phyloP scores from a whole-genome alignment of 164 flowering plant genomes.

The Sextonia rubra region DNA sequence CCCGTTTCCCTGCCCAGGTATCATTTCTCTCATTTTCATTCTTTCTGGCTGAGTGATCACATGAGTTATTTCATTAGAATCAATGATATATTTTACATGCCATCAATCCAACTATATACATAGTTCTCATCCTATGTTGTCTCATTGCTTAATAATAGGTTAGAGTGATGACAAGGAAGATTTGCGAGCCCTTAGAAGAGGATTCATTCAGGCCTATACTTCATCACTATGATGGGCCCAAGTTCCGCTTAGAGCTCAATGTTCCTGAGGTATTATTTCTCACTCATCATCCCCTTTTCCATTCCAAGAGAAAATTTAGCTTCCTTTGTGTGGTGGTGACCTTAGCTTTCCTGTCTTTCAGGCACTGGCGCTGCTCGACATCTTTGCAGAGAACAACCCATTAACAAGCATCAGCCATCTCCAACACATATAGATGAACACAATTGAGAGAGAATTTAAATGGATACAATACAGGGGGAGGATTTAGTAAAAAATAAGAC shows the following conservation, averaged over 20 bases:
- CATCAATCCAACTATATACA: not conserved
- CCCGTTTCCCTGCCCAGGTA: constrained; percentile 98
- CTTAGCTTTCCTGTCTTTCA: constrained; percentile 16
- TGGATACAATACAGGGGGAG: not conserved
- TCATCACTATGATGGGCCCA: constrained; percentile 97
- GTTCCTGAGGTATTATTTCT: constrained; percentile 63
- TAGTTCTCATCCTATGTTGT: not conserved
- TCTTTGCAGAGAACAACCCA: constrained; percentile 30
- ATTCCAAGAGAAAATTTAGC: not conserved
- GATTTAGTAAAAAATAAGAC: not conserved
- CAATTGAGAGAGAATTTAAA: not conserved
- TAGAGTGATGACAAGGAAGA: constrained; percentile 62
- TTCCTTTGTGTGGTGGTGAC: not conserved
- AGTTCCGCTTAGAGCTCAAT: constrained; percentile 91
- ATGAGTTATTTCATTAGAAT: not conserved
- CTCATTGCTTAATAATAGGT: constrained; percentile 36
- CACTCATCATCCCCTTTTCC: not conserved
- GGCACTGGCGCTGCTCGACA: constrained; percentile 67
- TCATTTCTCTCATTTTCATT: not conserved
- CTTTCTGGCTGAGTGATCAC: not conserved
- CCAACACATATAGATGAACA: not conserved
- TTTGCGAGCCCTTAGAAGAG: constrained; percentile 82
- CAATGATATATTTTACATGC: not conserved
- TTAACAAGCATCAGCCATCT: not conserved
- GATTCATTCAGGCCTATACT: constrained; percentile 96